A percentile compares a stretch with the other conserved stretches of the same genome.
Evolutionary conservation across 73 alveolate genomes (phyloP).

Genomic region (Paramecium biaurelia): DNA sequence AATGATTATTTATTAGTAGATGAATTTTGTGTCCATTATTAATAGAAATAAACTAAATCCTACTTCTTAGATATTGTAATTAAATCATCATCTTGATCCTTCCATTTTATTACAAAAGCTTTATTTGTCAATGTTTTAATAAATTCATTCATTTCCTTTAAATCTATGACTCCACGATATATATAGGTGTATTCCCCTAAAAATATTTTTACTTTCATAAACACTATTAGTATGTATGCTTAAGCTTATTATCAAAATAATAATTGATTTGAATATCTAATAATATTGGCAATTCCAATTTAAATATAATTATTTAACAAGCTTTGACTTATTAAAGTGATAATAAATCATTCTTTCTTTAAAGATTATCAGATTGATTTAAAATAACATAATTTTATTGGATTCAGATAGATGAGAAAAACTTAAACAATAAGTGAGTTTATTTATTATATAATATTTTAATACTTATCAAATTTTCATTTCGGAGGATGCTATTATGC

Average conservation of each 20-base stretch:
- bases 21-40: background rate
- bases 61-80: background rate
- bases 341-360: background rate
- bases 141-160: background rate
- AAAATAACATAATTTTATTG: background rate
- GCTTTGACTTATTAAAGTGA: background rate
- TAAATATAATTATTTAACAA: background rate
- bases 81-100: background rate
- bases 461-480: background rate
- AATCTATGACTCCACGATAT: background rate
- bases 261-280: background rate
- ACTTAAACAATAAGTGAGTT: background rate
- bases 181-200: background rate
- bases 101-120: background rate
- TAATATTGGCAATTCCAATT: background rate
- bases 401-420: background rate
- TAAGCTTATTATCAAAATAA: background rate
- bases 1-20: background rate
- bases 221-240: background rate
- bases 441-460: background rate
- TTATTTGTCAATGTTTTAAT: background rate
- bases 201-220: background rate
- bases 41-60: background rate
- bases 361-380: background rate
- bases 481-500: slow-evolving; percentile 19